Percentiles rank a stretch among this genome's conserved stretches.
Evolutionary conservation across 257 asterid genomes (phyloP).

Genomic region (Solanum ossicruentum): DNA sequence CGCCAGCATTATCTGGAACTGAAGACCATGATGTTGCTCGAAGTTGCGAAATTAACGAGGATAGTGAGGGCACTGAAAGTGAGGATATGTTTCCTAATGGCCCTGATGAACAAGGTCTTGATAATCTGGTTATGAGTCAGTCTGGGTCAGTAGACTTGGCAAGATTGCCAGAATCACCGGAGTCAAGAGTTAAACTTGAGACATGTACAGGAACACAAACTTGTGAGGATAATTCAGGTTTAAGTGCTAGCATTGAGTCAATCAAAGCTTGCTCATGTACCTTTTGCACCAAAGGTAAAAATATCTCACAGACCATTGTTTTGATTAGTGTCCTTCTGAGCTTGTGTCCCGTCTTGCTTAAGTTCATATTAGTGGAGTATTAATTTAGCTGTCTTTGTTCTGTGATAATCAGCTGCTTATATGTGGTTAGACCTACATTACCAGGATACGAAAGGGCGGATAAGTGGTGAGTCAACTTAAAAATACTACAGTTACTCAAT

Average conservation of each 20-base stretch:
- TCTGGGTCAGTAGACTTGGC: constrained; percentile 46
- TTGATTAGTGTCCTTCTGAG: not conserved
- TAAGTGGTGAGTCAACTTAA: constrained; percentile 37
- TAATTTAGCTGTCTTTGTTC: not conserved
- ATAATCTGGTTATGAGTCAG: constrained; percentile 45
- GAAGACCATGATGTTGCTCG: constrained; percentile 2
- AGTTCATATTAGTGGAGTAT: not conserved
- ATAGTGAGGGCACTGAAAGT: constrained; percentile 17
- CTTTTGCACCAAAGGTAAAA: constrained; percentile 74
- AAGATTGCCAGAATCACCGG: constrained; percentile 58
- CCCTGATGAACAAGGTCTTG: constrained; percentile 35
- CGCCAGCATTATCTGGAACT: not conserved
- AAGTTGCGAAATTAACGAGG: constrained; percentile 26
- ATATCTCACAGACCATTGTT: not conserved
- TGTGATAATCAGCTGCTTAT: constrained; percentile 46
- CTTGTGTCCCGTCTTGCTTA: not conserved
- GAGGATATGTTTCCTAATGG: constrained; percentile 18
- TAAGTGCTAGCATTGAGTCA: constrained; percentile 21
- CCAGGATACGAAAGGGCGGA: constrained; percentile 66
- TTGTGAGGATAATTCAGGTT: constrained; percentile 20
- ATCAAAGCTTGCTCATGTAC: constrained; percentile 60
- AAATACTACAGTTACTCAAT: not conserved
- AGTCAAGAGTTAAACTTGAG: constrained; percentile 44
- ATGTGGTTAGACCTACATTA: constrained; percentile 81
- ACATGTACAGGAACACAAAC: constrained; percentile 23